A percentile compares a stretch with the other conserved stretches of the same genome.
phyloP scores from a whole-genome alignment of 169 alveolate species.

The Plasmodium malariae region DNA sequence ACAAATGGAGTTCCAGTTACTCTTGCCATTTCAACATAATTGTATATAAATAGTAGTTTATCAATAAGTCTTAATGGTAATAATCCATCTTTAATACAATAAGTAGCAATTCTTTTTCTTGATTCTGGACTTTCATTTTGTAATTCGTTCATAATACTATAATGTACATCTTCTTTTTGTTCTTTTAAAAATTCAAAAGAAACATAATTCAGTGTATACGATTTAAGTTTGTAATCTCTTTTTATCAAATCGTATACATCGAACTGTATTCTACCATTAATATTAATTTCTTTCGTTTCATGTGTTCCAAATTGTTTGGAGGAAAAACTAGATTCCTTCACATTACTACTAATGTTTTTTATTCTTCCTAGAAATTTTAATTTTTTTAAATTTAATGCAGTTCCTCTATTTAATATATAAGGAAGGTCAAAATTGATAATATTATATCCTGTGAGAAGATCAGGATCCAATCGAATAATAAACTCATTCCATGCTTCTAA shows the following conservation, averaged over 20 bases:
- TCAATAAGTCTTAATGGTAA: conserved; percentile 97
- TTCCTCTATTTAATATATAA: conserved; percentile 95
- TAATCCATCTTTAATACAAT: conserved; percentile 98
- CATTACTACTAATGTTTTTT: conserved; percentile 81
- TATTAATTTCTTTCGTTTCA: conserved; percentile 92
- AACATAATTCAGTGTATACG: conserved; percentile 98
- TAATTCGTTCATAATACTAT: conserved; percentile 95
- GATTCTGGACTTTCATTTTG: conserved; percentile 95
- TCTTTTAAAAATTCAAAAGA: conserved; percentile 96
- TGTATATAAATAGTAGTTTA: conserved; percentile 95
- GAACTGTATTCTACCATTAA: conserved; percentile 97
- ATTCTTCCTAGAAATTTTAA: conserved; percentile 90
- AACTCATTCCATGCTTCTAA: conserved; percentile 92
- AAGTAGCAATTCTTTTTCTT: conserved; percentile 98
- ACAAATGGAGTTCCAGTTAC: conserved; percentile 99
- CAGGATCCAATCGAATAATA: conserved; percentile 93
- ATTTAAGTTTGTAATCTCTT: conserved; percentile 96
- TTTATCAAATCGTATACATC: conserved; percentile 97
- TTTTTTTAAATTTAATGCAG: conserved; percentile 88
- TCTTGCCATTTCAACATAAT: conserved; percentile 99
- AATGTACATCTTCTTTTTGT: conserved; percentile 99
- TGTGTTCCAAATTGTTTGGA: conserved; percentile 94
- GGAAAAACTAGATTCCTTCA: conserved; percentile 90
- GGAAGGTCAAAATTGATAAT: conserved; percentile 98
- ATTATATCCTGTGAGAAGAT: conserved; percentile 98